phyloP scores from a whole-genome alignment of 495 filamentous ascomycete species.

The Trichoderma orchidacearum region DNA sequence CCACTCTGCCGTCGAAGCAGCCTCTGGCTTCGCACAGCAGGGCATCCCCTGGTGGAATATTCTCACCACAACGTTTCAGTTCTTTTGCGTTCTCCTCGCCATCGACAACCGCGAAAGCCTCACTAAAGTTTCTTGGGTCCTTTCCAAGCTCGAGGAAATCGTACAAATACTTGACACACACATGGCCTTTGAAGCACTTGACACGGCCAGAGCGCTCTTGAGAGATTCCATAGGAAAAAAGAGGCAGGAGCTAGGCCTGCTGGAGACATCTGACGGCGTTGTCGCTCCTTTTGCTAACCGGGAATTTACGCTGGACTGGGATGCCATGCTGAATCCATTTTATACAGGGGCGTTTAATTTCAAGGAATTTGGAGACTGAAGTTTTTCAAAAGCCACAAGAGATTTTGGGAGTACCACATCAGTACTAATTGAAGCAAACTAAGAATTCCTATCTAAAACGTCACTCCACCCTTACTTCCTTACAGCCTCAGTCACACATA shows the following conservation, averaged over 20 bases:
- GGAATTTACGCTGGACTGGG: neutral
- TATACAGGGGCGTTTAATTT: neutral
- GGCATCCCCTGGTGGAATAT: conserved; percentile 34
- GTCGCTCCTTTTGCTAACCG: neutral
- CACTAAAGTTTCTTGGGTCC: neutral
- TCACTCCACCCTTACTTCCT: too few species aligned
- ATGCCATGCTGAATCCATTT: neutral
- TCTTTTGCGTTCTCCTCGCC: conserved; percentile 33
- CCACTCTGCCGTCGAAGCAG: conserved; percentile 9
- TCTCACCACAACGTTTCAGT: conserved; percentile 38
- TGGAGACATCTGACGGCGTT: neutral
- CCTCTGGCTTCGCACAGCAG: conserved; percentile 5
- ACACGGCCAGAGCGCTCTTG: neutral
- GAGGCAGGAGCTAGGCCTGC: neutral
- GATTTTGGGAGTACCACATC: too few species aligned
- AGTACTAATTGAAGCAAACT: too few species aligned
- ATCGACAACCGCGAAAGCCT: conserved; percentile 21
- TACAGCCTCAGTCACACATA: too few species aligned
- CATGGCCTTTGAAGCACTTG: neutral
- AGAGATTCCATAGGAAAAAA: neutral
- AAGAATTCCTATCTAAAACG: too few species aligned
- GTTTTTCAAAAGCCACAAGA: neutral
- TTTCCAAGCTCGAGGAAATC: neutral
- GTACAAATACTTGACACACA: neutral
- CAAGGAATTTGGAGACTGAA: neutral